Base-by-base conservation (phyloP, 2,329 filamentous ascomycete species). In the Calycina marina region DNA sequence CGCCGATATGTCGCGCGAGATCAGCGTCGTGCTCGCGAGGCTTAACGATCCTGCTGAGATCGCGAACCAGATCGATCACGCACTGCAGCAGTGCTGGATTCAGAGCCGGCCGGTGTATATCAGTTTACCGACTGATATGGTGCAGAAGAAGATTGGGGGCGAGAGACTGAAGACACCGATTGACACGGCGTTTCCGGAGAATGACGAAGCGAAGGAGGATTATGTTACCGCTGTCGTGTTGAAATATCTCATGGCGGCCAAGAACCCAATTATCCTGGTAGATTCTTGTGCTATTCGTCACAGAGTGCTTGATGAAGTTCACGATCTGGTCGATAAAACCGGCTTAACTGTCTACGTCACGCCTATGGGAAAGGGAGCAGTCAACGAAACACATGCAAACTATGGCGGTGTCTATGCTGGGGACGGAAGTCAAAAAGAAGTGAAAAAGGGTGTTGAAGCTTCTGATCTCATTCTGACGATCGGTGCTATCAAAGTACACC, bases 361-460 rank as follows among this genome's bases (percentile, higher is more conserved):
- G 0, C 82, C 84, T 2, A 92, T 92, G 79, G 84, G 84, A 28
- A 93, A 93, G 59, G 72, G 83, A 12, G 79, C 80, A 13, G 69
- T 93, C 28, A 69, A 90, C 47, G 84, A 93, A 55, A 69, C 68
- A 2, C 66, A 79, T 28, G 61, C 67, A n/a, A 79, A 71, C 48
- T 93, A 78, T 44, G 80, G 80, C 14, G 85, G 85, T 41, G 80
- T 93, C 4, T 92, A 93, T 53, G 78, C 79, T 6, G 85, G 85
- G n/a, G 67, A 68, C 37, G 82, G 77, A 20, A 84, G 77, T 18
- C 69, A 76, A 32, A 64, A 70, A 1, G 65, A 67, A 22, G 77
- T 80, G 14, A 65, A 67, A 41, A 59, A 72, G 26, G 63, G 67
- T 16, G 67, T 85, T 14, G 79, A 84, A 48, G 61, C 62, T 2